These are phyloP conservation scores for Deinandra increscens DNA, from an alignment of 129 eudicot species.

Conservation along the genomic window DNA sequence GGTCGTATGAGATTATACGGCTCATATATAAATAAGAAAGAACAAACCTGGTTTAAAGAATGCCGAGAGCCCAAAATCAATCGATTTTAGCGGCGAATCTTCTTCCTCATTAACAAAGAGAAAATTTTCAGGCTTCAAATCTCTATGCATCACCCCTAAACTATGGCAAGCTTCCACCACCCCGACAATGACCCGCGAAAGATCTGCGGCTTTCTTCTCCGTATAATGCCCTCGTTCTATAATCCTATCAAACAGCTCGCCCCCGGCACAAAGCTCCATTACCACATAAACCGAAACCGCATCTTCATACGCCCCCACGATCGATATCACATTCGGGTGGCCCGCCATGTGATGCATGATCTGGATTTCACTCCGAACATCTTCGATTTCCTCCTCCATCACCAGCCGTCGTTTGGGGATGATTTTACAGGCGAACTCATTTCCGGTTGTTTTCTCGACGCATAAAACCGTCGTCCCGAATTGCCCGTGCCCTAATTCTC, in stretches of 20 bases:
- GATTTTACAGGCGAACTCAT: background rate
- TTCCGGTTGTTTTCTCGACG: background rate
- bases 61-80: background rate
- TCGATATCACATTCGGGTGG: conserved; percentile 13
- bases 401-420: background rate
- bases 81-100: conserved; percentile 5
- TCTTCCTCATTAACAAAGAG: background rate
- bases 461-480: conserved; percentile 9
- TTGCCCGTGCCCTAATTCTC: conserved; percentile 3
- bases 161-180: conserved; percentile 16
- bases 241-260: conserved; percentile 8
- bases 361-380: conserved; percentile 8
- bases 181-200: conserved; percentile 2
- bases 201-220: conserved; percentile 9
- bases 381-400: background rate
- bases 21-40: too few species aligned
- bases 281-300: conserved; percentile 10
- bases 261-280: conserved; percentile 2
- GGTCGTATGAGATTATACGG: too few species aligned
- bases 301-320: conserved; percentile 10
- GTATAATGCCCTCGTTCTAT: conserved; percentile 6
- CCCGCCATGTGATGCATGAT: conserved; percentile 14
- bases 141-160: conserved; percentile 5
- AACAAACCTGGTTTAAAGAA: conserved; percentile 7
- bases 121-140: conserved; percentile 8